These are phyloP conservation scores for Pleodorina starrii DNA, from an alignment of 139 green algal species.

Conservation along the genomic window DNA sequence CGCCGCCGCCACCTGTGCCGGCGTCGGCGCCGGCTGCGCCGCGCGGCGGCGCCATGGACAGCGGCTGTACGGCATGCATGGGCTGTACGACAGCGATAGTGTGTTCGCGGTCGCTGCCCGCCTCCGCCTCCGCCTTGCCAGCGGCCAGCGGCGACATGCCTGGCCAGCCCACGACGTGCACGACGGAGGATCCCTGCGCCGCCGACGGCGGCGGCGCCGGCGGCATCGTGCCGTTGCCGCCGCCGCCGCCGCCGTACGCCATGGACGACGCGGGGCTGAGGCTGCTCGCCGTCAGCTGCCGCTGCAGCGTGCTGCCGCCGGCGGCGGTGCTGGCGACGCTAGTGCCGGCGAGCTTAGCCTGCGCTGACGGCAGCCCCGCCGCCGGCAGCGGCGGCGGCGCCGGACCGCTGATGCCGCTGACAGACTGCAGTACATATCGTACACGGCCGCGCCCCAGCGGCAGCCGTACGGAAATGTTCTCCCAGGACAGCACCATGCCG, in stretches of 20 bases:
- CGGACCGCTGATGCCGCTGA: conserved; percentile 45
- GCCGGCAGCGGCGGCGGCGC: not conserved
- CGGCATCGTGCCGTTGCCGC: not conserved
- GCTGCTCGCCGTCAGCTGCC: not conserved
- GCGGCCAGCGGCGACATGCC: not conserved
- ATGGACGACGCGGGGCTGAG: not conserved
- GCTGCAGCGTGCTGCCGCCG: not conserved
- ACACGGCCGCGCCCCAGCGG: conserved; percentile 44
- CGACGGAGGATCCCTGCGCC: not conserved
- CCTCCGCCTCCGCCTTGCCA: not conserved
- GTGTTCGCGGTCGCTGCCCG: too few species aligned
- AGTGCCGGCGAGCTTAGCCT: not conserved
- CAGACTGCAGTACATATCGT: conserved; percentile 62
- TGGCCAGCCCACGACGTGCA: conserved; percentile 20
- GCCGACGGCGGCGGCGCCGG: not conserved
- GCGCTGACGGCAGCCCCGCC: not conserved
- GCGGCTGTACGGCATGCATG: conserved; percentile 6
- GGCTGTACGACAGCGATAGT: not conserved
- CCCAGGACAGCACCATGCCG: conserved; percentile 69
- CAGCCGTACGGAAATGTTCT: conserved; percentile 67
- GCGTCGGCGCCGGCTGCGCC: too few species aligned
- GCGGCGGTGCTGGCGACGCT: too few species aligned
- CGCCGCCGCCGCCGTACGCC: not conserved
- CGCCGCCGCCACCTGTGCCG: too few species aligned
- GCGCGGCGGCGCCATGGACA: conserved; percentile 22